Evolutionary conservation across 495 filamentous ascomycete genomes (phyloP), one percentile per base, ranked within the genome.

Genomic region (Echria macrotheca): DNA sequence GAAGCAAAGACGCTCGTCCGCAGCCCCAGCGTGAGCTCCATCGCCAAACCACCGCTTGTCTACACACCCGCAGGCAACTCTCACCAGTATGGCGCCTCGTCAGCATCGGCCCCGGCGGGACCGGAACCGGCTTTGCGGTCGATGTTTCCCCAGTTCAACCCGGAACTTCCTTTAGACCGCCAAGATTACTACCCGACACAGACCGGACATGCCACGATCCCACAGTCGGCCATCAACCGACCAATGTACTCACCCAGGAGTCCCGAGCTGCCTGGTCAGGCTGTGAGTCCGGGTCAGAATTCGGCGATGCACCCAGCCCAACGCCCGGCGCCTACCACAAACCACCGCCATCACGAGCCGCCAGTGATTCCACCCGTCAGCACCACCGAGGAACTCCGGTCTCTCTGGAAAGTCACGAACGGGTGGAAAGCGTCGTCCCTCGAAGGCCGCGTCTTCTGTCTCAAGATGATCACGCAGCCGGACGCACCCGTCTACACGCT

Each of bases 111-210:
- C 4, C 14, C 45, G 57, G 42, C 54, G 0, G 49, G 21, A 3
- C 38, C 47, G 3, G 44, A 49, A 12, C 35, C 32, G 60, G 63
- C 42, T 59, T 72, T 57, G 44, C 70, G 70, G 43, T 77, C 67
- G 11, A 93, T 93, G 50, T 93, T 95, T 61, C 89, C 89, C 11
- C 78, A 73, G n/a, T 91, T 89, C 58, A 81, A 95, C 61, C 81
- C 82, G 8, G 76, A 77, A n/a, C 40, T 85, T 7, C 77, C 85
- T 7, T 73, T 88, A 19, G 74, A 76, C 49, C 78, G 81, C 46
- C 87, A 93, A 59, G 69, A 74, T 31, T 89, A 89, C 58, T 80
- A 75, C 46, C 83, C 84, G 9, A 81, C 77, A 3, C 76, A 76
- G 61, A 54, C 67, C 47, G 74, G 61, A 31, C 71, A 77, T 12